Evolutionary conservation across 805 yeast genomes (phyloP), one percentile per base, ranked within the genome.

Genomic region (Ogataea thermomethanolica): DNA sequence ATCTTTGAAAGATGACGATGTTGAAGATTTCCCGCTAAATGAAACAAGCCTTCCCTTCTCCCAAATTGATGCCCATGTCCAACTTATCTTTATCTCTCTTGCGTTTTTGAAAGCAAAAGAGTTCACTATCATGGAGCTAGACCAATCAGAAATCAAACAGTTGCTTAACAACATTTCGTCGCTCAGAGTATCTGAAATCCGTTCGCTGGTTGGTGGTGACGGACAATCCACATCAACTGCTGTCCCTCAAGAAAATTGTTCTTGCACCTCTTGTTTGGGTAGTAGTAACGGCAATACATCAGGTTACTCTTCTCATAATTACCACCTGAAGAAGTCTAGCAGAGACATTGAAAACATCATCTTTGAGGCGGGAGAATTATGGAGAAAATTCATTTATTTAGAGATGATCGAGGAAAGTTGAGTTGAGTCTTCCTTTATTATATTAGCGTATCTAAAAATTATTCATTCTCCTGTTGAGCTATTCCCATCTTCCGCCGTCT

Each of bases 121-220:
- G 51, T 78, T 78, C 50, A 78, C 84, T 28, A 70, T 90, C 39
- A 72, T 86, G 48, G 97, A 90, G 58, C 79, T 89, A 48, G 98
- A 90, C 55, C 95, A 87, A 58, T 80, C 85, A 48, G 98, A 90
- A 62, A 86, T 88, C 32, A 71, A 89, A 27, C 95, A 89, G 56
- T 79, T 79, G 49, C 69, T 90, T 46, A 77, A 78, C 45, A 74
- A 81, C 27, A 56, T 74, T 33, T 77, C 80, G 1, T 69, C 79
- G 10, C 66, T 58, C 59, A 56, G 45, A 40, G 55, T 53, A 29
- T 55, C 54, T 25, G 67, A 57, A 26, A 51, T 56, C 11, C 48
- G 52, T 35, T 51, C 61, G 9, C 53, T 44, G 40, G 53, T 58
- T 32, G 55, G 61, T 11, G 47, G 56, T 27, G 48, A 41, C 29